phyloP scores from a whole-genome alignment of 2,329 filamentous ascomycete genomes.

The Clonostachys solani region DNA sequence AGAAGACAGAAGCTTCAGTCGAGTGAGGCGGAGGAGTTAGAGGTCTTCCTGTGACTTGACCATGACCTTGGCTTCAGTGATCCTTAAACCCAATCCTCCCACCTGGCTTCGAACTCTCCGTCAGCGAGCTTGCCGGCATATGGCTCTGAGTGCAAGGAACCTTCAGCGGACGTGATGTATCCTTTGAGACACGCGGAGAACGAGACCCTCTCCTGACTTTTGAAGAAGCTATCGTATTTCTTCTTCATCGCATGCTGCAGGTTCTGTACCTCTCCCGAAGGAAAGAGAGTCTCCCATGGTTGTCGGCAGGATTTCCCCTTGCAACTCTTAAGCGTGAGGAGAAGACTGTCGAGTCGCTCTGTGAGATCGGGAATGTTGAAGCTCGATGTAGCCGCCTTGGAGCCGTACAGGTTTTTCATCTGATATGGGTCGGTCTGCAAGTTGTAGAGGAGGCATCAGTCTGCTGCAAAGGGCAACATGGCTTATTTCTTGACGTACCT shows the following conservation, averaged over 20 bases:
- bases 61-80: too few species aligned
- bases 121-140: too few species aligned
- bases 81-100: too few species aligned
- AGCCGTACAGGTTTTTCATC: conserved; percentile 21
- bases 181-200: conserved; percentile 49
- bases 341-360: conserved; percentile 50
- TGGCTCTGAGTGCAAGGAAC: conserved; percentile 32
- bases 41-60: too few species aligned
- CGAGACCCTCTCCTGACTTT: conserved; percentile 37
- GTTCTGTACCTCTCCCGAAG: conserved; percentile 41
- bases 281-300: conserved; percentile 53
- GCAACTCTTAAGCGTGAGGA: conserved; percentile 58
- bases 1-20: too few species aligned
- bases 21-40: too few species aligned
- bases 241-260: conserved; percentile 43
- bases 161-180: conserved; percentile 50
- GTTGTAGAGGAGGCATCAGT: not conserved
- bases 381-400: conserved; percentile 14
- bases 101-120: too few species aligned
- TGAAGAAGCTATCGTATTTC: conserved; percentile 48
- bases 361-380: conserved; percentile 33
- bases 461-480: too few species aligned
- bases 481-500: conserved; percentile 35
- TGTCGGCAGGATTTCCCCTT: conserved; percentile 43
- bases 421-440: conserved; percentile 44